phyloP scores from a whole-genome alignment of 352 stramenopile species.

The Phytophthora pinifolia region DNA sequence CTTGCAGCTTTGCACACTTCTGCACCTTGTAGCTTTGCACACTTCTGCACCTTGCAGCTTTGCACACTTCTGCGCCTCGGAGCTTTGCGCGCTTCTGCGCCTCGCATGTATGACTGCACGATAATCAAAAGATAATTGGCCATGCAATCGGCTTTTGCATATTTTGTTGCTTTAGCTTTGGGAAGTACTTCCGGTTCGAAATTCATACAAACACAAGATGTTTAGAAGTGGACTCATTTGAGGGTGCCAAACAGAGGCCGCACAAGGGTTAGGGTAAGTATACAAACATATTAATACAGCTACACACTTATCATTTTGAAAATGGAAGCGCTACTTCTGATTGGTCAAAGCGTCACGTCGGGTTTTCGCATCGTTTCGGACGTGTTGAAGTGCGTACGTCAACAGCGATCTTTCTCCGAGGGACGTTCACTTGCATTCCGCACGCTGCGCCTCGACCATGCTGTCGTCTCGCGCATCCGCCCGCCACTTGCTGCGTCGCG shows the following conservation, averaged over 20 bases:
- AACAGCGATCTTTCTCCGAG: too few species aligned
- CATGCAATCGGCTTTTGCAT: constrained; percentile 8
- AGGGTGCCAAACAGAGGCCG: not conserved
- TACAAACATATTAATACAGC: not conserved
- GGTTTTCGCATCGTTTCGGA: constrained; percentile 7
- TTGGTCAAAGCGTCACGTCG: too few species aligned
- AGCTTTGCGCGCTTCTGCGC: too few species aligned
- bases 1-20: too few species aligned
- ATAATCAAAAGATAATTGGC: not conserved
- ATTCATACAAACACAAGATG: not conserved
- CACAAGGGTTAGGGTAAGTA: constrained; percentile 2
- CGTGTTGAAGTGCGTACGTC: not conserved
- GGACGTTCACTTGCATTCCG: not conserved
- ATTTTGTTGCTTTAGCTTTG: constrained; percentile 1
- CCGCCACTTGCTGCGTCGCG: constrained; percentile 15
- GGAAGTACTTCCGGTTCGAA: not conserved
- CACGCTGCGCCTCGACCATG: not conserved
- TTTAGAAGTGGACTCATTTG: constrained; percentile 6
- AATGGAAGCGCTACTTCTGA: constrained; percentile 4
- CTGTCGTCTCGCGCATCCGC: constrained; percentile 1
- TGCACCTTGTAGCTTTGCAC: too few species aligned
- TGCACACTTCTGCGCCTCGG: too few species aligned
- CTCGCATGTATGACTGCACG: not conserved
- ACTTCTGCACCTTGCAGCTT: too few species aligned
- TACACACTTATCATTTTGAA: not conserved